Percentiles rank a stretch among this genome's conserved stretches.
Evolutionary conservation across 2,329 filamentous ascomycete genomes (phyloP).

Genomic region (Claviceps quebecensis): DNA sequence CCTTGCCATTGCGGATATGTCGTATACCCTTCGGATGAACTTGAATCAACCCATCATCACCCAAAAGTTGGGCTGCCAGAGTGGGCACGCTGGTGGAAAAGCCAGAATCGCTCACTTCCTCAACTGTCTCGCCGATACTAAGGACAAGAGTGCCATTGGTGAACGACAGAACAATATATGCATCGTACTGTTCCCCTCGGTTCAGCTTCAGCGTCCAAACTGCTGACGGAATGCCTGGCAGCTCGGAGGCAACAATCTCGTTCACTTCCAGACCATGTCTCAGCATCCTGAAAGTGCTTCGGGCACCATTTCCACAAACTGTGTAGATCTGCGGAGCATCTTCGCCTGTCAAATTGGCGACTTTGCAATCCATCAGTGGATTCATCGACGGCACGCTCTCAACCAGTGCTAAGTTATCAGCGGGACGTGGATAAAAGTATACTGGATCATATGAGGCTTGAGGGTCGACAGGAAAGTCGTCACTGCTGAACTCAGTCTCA

Average conservation of each 20-base stretch:
- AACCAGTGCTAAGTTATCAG: conserved; percentile 72
- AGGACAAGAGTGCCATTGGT: conserved; percentile 80
- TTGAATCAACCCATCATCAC: conserved; percentile 83
- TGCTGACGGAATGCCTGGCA: conserved; percentile 75
- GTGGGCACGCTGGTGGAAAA: conserved; percentile 84
- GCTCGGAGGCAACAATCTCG: conserved; percentile 86
- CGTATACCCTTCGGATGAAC: conserved; percentile 94
- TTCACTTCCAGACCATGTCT: conserved; percentile 89
- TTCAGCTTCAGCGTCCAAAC: conserved; percentile 93
- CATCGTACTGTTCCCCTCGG: conserved; percentile 70
- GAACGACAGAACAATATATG: conserved; percentile 91
- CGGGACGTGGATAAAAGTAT: conserved; percentile 69
- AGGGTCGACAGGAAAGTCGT: conserved; percentile 66
- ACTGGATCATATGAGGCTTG: conserved; percentile 58
- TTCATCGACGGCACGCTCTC: conserved; percentile 83
- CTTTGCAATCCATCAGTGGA: conserved; percentile 78
- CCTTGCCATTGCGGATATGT: conserved; percentile 63
- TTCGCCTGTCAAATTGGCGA: conserved; percentile 80
- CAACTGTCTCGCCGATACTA: conserved; percentile 91
- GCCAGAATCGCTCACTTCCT: conserved; percentile 86
- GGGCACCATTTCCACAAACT: conserved; percentile 74
- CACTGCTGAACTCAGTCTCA: conserved; percentile 73
- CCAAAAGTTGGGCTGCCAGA: conserved; percentile 82
- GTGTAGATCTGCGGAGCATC: conserved; percentile 96
- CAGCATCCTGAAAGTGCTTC: conserved; percentile 80